A percentile compares a stretch with the other conserved stretches of the same genome.
Conservation (phyloP, 768 basidiomycete genomes). For the Termitomyces sp. region DNA sequence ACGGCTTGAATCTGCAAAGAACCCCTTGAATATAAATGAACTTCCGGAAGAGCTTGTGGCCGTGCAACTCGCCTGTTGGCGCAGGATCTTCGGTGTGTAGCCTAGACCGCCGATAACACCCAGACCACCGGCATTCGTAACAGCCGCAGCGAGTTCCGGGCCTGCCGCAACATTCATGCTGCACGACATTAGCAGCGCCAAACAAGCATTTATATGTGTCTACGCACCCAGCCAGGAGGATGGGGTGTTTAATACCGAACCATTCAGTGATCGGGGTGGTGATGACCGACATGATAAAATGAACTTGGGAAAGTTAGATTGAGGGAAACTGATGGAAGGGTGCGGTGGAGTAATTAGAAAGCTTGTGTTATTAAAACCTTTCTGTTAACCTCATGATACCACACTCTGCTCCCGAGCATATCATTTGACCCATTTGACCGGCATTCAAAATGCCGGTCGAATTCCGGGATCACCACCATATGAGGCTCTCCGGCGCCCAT, state of each 20-base stretch:
- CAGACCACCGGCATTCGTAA: constrained; percentile 89
- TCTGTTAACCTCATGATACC: constrained; percentile 8
- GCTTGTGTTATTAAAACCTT: background rate
- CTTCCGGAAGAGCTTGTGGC: background rate
- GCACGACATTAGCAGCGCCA: background rate
- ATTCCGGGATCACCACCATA: background rate
- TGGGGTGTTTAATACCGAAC: constrained; percentile 85
- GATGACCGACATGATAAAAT: constrained; percentile 51
- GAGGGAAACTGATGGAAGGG: background rate
- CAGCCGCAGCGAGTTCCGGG: constrained; percentile 86
- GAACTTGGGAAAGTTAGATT: constrained; percentile 1
- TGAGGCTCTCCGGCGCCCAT: too few relatives aligned
- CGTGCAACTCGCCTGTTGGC: constrained; percentile 54
- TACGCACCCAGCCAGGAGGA: constrained; percentile 69
- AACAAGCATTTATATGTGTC: background rate
- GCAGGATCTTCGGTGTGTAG: constrained; percentile 77
- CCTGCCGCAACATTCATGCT: constrained; percentile 48
- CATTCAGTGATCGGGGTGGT: constrained; percentile 84
- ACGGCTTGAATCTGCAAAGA: constrained; percentile 59
- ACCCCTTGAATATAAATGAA: background rate
- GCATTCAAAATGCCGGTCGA: background rate
- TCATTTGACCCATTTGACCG: background rate
- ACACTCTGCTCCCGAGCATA: background rate
- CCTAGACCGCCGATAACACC: constrained; percentile 91
- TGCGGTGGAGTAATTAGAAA: background rate